Conservation (phyloP, 805 yeast species). For the Teunomyces cretensis region DNA sequence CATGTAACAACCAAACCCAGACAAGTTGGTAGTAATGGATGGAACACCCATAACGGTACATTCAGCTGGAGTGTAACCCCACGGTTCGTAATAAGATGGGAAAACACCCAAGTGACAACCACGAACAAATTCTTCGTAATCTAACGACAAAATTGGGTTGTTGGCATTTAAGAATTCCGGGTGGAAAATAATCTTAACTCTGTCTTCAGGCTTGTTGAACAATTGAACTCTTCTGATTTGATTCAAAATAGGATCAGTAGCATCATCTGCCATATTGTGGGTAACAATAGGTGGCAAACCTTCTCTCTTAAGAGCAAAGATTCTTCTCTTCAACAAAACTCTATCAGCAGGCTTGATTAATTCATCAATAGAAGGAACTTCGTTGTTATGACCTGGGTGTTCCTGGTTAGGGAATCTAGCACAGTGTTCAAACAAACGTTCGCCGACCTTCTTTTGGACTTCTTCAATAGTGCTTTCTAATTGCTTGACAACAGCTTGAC, state of each 20-base stretch:
- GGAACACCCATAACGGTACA: slow-evolving; percentile 99
- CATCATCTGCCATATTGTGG: slow-evolving; percentile 93
- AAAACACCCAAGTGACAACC: slow-evolving; percentile 98
- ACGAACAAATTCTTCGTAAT: slow-evolving; percentile 95
- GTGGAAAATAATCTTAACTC: slow-evolving; percentile 95
- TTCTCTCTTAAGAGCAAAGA: slow-evolving; percentile 86
- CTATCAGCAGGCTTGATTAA: slow-evolving; percentile 83
- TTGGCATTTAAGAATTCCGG: slow-evolving; percentile 95
- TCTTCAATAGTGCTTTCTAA: slow-evolving; percentile 85
- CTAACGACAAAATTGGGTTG: slow-evolving; percentile 89
- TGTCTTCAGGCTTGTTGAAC: slow-evolving; percentile 84
- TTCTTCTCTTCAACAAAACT: slow-evolving; percentile 86
- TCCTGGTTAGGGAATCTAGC: slow-evolving; percentile 55
- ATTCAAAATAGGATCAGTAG: slow-evolving; percentile 84
- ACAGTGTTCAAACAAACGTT: slow-evolving; percentile 86
- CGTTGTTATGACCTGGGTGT: slow-evolving; percentile 24
- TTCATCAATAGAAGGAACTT: slow-evolving; percentile 78
- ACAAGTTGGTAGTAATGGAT: slow-evolving; percentile 89
- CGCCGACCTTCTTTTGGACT: slow-evolving; percentile 83
- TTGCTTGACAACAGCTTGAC: slow-evolving; percentile 94
- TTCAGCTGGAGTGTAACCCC: slow-evolving; percentile 99
- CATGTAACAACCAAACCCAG: slow-evolving; percentile 98
- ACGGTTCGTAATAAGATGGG: slow-evolving; percentile 98
- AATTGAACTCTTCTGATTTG: slow-evolving; percentile 90
- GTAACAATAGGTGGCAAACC: slow-evolving; percentile 94